Conservation (phyloP, 768 basidiomycete genomes). For the Mycena alexandri region DNA sequence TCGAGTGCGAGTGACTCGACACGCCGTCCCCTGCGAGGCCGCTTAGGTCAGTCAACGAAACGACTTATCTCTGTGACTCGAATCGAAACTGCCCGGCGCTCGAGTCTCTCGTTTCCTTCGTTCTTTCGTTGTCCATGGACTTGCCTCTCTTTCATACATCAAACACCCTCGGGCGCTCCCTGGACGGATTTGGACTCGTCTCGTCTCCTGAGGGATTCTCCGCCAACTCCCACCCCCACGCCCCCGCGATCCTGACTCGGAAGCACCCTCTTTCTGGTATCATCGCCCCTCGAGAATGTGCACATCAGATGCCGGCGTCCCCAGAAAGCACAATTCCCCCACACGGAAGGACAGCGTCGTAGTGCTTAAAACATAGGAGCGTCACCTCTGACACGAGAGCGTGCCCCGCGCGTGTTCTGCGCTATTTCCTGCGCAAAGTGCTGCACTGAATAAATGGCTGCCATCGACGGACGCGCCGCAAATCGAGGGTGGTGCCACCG, state of each 20-base stretch:
- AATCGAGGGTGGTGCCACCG: conserved; percentile 21
- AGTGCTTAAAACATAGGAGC: conserved; percentile 32
- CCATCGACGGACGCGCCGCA: background rate
- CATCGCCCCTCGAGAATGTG: conserved; percentile 19
- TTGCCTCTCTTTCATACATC: conserved; percentile 21
- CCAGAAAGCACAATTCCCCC: conserved; percentile 24
- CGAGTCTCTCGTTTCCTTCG: background rate
- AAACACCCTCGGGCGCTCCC: conserved; percentile 9
- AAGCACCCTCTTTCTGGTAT: conserved; percentile 19
- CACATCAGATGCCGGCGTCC: conserved; percentile 18
- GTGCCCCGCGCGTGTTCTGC: conserved; percentile 29
- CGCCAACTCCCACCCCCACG: conserved; percentile 9
- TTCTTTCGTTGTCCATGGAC: conserved; percentile 5
- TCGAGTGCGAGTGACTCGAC: conserved; percentile 2
- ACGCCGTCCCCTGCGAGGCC: conserved; percentile 23
- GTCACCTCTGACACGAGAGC: conserved; percentile 13
- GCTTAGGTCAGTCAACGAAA: conserved; percentile 24
- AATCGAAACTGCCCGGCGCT: background rate
- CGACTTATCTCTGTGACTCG: conserved; percentile 19
- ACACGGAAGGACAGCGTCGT: conserved; percentile 26
- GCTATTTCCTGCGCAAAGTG: background rate
- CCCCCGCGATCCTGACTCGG: conserved; percentile 11
- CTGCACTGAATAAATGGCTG: no score
- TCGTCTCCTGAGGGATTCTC: background rate
- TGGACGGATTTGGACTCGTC: background rate